These are phyloP conservation scores for Leccinum barrowsii DNA, from an alignment of 768 basidiomycete genomes.

Conservation along the genomic window DNA sequence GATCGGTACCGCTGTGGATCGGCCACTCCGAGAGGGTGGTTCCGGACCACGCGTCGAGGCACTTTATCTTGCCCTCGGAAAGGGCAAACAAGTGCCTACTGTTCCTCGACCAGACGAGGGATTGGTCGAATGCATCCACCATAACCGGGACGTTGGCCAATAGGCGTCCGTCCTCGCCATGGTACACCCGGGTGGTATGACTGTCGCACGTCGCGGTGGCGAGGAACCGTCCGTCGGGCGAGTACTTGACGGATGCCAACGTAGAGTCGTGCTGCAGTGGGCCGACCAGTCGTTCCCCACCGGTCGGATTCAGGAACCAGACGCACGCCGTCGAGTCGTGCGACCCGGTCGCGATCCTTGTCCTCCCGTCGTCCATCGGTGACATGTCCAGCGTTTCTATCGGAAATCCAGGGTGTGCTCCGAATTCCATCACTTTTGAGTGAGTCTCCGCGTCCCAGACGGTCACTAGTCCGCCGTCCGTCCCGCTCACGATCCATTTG, in stretches of 20 bases:
- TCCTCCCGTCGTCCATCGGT: slow-evolving; percentile 3
- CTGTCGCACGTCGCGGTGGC: slow-evolving; percentile 4
- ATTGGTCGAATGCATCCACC: slow-evolving; percentile 3
- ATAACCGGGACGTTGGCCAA: not conserved
- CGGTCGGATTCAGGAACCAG: not conserved
- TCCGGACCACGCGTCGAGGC: not conserved
- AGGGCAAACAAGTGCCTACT: slow-evolving; percentile 6
- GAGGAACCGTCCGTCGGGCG: slow-evolving; percentile 1
- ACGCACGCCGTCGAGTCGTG: slow-evolving; percentile 3
- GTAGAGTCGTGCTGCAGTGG: not conserved
- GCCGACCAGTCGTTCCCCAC: not conserved
- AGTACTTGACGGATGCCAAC: slow-evolving; percentile 13
- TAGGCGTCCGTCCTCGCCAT: not conserved
- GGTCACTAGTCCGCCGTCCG: not conserved
- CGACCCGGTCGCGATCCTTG: slow-evolving; percentile 8
- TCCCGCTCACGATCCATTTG: slow-evolving; percentile 8
- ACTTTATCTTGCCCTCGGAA: slow-evolving; percentile 1
- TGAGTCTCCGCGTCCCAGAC: slow-evolving; percentile 5
- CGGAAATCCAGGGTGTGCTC: not conserved
- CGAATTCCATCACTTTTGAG: not conserved
- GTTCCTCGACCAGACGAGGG: slow-evolving; percentile 5
- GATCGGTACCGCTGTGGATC: not conserved
- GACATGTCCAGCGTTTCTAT: slow-evolving; percentile 9
- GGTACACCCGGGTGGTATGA: slow-evolving; percentile 3
- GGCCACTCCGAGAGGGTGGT: slow-evolving; percentile 1